A percentile compares a stretch with the other conserved stretches of the same genome.
These are phyloP conservation scores for Pythium coloratum DNA, from an alignment of 352 stramenopile genomes.

Conservation along the genomic window DNA sequence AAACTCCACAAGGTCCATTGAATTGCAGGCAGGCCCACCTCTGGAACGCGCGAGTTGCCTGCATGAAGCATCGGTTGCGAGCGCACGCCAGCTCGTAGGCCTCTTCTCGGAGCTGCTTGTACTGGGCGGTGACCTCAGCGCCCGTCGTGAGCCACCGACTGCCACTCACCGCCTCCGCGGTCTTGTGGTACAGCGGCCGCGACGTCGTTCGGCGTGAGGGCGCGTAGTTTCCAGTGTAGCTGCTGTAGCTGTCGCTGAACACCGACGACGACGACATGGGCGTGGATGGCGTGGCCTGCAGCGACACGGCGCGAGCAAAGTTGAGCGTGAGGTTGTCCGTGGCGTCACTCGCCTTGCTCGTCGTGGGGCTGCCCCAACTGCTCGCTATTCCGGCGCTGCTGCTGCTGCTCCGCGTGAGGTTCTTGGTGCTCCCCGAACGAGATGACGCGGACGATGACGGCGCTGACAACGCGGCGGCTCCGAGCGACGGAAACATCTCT, in stretches of 20 bases:
- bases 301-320: constrained; percentile 75
- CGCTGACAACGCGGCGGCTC: background rate
- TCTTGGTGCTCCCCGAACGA: background rate
- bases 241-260: constrained; percentile 1
- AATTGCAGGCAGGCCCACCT: constrained; percentile 38
- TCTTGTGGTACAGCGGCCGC: constrained; percentile 63
- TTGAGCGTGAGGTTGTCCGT: constrained; percentile 59
- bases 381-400: background rate
- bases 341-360: constrained; percentile 26
- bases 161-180: constrained; percentile 36
- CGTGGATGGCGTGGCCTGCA: constrained; percentile 33
- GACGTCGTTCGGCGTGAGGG: constrained; percentile 17
- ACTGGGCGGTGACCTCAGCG: constrained; percentile 58
- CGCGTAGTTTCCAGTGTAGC: constrained; percentile 7
- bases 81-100: constrained; percentile 80
- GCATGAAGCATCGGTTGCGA: constrained; percentile 88
- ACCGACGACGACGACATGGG: constrained; percentile 15
- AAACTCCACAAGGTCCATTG: background rate
- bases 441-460: background rate
- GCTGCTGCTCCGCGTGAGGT: constrained; percentile 11
- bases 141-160: constrained; percentile 71
- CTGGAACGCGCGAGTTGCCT: constrained; percentile 78
- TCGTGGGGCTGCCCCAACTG: constrained; percentile 16
- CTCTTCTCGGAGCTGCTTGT: constrained; percentile 71
- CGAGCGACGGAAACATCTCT: constrained; percentile 79